Evolutionary conservation across 352 stramenopile genomes (phyloP), one percentile per base, ranked within the genome.

Genomic region (Pythium utonaiense): DNA sequence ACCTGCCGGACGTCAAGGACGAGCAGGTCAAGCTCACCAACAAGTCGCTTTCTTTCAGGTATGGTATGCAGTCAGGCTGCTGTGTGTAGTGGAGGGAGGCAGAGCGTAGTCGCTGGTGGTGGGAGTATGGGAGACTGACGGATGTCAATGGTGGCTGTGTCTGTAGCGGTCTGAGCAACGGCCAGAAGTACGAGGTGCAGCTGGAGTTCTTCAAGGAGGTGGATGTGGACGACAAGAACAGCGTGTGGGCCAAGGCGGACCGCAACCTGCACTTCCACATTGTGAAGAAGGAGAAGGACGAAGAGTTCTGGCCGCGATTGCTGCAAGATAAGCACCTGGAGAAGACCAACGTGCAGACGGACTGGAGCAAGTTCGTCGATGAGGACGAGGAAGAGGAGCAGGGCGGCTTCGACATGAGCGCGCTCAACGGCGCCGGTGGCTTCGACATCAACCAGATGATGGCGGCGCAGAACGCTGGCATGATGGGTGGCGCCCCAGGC

Each of bases 321-420:
- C 76, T 98, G 51, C 84, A 96, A 62, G 95, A 99, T 80, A 99
- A 99, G 85, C 66, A 80, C 52, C 69, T 98, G 53, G 93, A 98
- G 74, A 98, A 98, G 83, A 98, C 96, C 69, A 97, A 98, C 67
- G 93, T 98, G 10, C 95, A 93, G 70, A 86, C 97, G 68, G 96
- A 98, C 77, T 98, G 96, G 96, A 86, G 93, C 83, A 95, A 96
- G 71, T 98, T 97, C 71, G 92, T 98, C 38, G 96, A 98, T 70
- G 95, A 98, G 73, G 96, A 98, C 70, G 96, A 98, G 42, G 93
- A 98, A 56, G 89, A 96, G 22, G 93, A 96, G 54, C 74, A 89
- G 61, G 71, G 65, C 22, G 82, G 84, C 65, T 94, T 96, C 60
- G 86, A 96, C 67, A 88, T 93, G 77, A 93, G 78, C 62, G 87